Base-by-base conservation (phyloP, 306 rosid species). In the Albizia julibrissin region DNA sequence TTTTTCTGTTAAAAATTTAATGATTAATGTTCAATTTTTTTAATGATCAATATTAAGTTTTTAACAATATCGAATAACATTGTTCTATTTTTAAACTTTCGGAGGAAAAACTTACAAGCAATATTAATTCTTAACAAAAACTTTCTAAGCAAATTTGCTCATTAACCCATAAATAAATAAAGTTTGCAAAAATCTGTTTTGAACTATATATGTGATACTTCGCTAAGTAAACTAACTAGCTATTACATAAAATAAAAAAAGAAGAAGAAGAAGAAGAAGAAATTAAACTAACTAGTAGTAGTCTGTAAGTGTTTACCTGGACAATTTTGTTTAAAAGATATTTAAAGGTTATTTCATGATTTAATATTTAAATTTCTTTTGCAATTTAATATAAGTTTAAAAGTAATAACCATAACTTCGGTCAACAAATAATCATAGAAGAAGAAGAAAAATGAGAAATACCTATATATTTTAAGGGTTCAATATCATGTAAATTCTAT, bases 101-200 rank as follows among this genome's bases (percentile, higher is more conserved):
- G n/a, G n/a, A n/a, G n/a, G n/a, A n/a, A n/a, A n/a, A n/a, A n/a
- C n/a, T n/a, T n/a, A n/a, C n/a, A n/a, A n/a, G n/a, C n/a, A n/a
- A n/a, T n/a, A n/a, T n/a, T n/a, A n/a, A n/a, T 3, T 0, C 1
- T 1, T 0, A 33, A 5, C 3, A 8, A 47, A 13, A 13, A 47
- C 19, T 42, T 1, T 5, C 8, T 0, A 5, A 0, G 5, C 5
- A 50, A 50, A 50, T 50, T 2, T 10, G 0, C 3, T 3, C 1
- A 11, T 54, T 6, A 54, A 21, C 21, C 1, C 6, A 18, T 52
- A 18, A 19, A 52, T 52, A 5, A 52, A 56, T 19, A 8, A 58
- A 58, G 31, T 58, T 22, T 58, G 29, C 15, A 9, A 58, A n/a
- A 21, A n/a, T 58, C 12, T 58, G 22, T 58, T 58, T n/a, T n/a